phyloP scores from a whole-genome alignment of 2,329 filamentous ascomycete species.

The Paraconiothyrium brasiliense region DNA sequence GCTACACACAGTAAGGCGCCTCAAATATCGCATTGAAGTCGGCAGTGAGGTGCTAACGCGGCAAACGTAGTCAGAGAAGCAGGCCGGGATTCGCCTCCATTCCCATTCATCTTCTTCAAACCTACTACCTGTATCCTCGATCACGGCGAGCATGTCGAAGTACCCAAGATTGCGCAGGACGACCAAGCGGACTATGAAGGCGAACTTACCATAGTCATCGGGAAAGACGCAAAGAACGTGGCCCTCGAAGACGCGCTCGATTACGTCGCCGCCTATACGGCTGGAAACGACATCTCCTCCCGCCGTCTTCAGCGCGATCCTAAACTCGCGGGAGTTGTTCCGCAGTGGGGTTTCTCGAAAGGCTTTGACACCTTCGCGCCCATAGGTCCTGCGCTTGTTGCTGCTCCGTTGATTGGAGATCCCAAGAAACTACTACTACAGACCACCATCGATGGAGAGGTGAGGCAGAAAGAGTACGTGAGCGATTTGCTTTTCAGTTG shows the following conservation, averaged over 20 bases:
- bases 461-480: conserved; percentile 56
- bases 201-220: conserved; percentile 63
- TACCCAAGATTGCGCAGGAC: conserved; percentile 28
- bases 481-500: conserved; percentile 56
- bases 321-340: conserved; percentile 59
- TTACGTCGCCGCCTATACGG: conserved; percentile 64
- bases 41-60: not conserved
- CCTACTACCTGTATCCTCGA: conserved; percentile 21
- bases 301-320: conserved; percentile 44
- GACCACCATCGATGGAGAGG: conserved; percentile 56
- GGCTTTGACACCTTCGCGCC: conserved; percentile 64
- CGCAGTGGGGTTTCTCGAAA: conserved; percentile 67
- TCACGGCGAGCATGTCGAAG: conserved; percentile 16
- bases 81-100: conserved; percentile 55
- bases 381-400: conserved; percentile 60
- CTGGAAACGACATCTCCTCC: conserved; percentile 49
- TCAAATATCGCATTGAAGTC: not conserved
- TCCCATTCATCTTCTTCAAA: conserved; percentile 60
- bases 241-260: conserved; percentile 55
- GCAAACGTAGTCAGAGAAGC: conserved; percentile 55
- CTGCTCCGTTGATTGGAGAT: conserved; percentile 54
- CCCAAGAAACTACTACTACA: conserved; percentile 54
- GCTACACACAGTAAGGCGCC: conserved; percentile 56
- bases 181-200: conserved; percentile 62
- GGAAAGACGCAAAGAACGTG: conserved; percentile 57